Evolutionary conservation across 148 eudicot genomes (phyloP), one percentile per base, ranked within the genome.

Genomic region (Amaranthus palmeri): DNA sequence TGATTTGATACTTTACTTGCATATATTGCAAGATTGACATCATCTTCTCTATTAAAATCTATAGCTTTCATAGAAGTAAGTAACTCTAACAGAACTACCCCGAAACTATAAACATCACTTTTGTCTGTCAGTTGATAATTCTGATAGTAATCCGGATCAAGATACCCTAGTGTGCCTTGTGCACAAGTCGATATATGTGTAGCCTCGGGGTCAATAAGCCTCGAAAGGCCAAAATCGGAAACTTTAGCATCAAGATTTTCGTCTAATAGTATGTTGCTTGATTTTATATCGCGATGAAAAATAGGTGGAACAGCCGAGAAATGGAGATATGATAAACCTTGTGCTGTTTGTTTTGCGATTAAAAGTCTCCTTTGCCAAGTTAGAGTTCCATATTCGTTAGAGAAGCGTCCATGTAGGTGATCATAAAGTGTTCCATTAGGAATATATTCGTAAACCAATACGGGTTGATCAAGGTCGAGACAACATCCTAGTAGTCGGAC

Each of bases 81-180:
- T 0, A 85, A 73, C 80, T 87, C 88, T 68, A 87, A 57, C 7
- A 87, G 71, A 6, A 88, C 88, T 5, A 88, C 89, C 25, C 92
- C 89, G 54, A 84, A 86, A 75, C 92, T 88, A 54, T 88, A 88
- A 48, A 88, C 90, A 59, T 86, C 90, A 14, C 90, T 86, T 75
- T 74, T 79, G 25, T 78, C 86, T 0, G 92, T 86, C 54, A 87
- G 11, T 18, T 83, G 88, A 58, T 78, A 78, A 76, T 87, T 87
- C 3, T 81, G 67, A 48, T 87, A 87, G 51, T 87, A 87, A 60
- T 87, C 86, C 4, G 88, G 88, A 54, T 87, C 91, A 8, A 87
- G 87, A 56, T 88, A 88, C 10, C 92, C 87, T 11, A 88, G 55
- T 2, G 87, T 85, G 10, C 89, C 92, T 55, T 88, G 89, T 36